Evolutionary conservation across 441 rosid genomes (phyloP).

Genomic region (Daphne laureola): DNA sequence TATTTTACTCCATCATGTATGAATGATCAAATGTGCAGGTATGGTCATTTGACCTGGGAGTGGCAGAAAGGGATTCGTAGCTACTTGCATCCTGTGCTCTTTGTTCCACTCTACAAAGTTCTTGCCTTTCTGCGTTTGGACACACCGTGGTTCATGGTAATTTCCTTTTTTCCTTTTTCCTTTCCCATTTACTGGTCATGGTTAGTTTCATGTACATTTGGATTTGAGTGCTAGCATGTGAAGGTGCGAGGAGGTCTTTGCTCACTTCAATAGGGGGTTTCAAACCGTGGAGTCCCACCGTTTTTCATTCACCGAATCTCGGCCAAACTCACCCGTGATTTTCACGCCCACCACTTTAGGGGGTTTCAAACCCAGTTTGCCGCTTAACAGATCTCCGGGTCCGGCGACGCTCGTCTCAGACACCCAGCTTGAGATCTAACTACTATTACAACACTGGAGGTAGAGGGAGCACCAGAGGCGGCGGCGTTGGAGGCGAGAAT

Average conservation of each 20-base stretch:
- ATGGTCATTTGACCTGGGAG: constrained; percentile 91
- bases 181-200: not conserved
- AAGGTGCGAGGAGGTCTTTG: no score
- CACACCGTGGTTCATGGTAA: constrained; percentile 70
- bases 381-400: constrained; percentile 50
- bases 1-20: not conserved
- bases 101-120: constrained; percentile 52
- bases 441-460: constrained; percentile 45
- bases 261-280: no score
- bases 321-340: no score
- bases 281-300: no score
- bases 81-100: constrained; percentile 78
- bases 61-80: constrained; percentile 76
- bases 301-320: no score
- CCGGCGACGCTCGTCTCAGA: constrained; percentile 63
- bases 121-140: constrained; percentile 61
- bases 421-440: constrained; percentile 80
- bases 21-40: constrained; percentile 31
- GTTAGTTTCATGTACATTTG: no score
- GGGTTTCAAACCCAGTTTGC: constrained; percentile 63
- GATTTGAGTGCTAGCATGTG: no score
- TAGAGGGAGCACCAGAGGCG: constrained; percentile 27
- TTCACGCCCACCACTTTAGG: no score
- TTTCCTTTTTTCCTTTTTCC: not conserved
- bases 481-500: constrained; percentile 28